Base-by-base conservation (phyloP, 208 protist genomes). In the Zelonia costaricensis region DNA sequence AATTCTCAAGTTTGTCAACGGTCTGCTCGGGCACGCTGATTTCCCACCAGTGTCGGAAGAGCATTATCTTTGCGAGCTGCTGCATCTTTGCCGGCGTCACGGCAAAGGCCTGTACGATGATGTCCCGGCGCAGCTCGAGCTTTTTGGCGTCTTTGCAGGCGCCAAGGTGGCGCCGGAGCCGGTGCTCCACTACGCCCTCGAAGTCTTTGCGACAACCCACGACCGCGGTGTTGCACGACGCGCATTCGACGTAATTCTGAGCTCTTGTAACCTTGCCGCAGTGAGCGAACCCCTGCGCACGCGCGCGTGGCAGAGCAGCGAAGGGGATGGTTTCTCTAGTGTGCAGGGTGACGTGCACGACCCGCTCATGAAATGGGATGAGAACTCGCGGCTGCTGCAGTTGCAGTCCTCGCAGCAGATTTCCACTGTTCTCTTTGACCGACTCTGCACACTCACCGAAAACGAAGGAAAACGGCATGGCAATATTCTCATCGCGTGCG, bases 1-100 rank as follows among this genome's bases (percentile, higher is more conserved):
- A 2, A 61, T 73, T 18, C 44, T 73, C 2, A 65, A 62, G 9
- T 73, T 60, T 30, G 13, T 73, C 3, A 36, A 38, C 9, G 42
- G 12, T 0, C 38, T 66, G 1, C n/a, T 66, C 15, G 8, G 23
- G 27, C 36, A 46, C 23, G 20, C 40, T 16, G 40, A 57, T n/a
- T 47, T 73, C 9, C 52, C 57, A 3, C 5, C n/a, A 0, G 16
- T 40, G 0, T 44, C 57, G 18, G 36, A 66, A 30, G 25, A 60
- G 20, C 8, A 62, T 1, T 66, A 66, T 28, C 44, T 73, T 28
- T 18, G 36, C 4, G 25, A 39, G n/a, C 20, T 73, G 13, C 36
- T 66, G 8, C 57, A 73, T 44, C 30, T 61, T 9, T 73, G 58
- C 36, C 46, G 42, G 13, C 66, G 59, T 33, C 55, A 54, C 30